phyloP scores from a whole-genome alignment of 2,329 filamentous ascomycete species.

The Pseudopyricularia cyperi region DNA sequence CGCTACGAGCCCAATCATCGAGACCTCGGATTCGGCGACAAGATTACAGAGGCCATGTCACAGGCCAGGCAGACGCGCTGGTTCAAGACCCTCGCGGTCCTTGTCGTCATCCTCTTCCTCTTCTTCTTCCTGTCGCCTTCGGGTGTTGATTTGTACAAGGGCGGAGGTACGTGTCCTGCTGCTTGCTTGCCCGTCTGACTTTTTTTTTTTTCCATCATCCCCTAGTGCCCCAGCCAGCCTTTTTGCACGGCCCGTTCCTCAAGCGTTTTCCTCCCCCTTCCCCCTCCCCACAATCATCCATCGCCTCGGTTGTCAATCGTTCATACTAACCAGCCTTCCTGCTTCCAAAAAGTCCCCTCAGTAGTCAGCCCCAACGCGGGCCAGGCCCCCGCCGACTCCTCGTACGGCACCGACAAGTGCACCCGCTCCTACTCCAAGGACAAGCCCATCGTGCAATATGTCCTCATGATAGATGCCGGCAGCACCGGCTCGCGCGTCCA shows the following conservation, averaged over 20 bases:
- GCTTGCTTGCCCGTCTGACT: background rate
- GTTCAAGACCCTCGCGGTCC: conserved; percentile 50
- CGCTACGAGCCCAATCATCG: conserved; percentile 39
- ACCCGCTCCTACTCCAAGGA: conserved; percentile 70
- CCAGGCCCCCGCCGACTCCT: conserved; percentile 44
- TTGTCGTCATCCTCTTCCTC: conserved; percentile 44
- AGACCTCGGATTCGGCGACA: conserved; percentile 35
- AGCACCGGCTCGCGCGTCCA: conserved; percentile 97
- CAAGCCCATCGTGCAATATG: conserved; percentile 94
- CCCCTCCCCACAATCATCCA: too few relatives aligned
- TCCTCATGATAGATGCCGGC: conserved; percentile 96
- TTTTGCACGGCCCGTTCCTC: background rate
- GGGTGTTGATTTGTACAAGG: conserved; percentile 38
- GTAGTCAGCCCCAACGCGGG: conserved; percentile 20
- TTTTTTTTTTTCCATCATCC: background rate
- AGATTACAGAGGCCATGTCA: conserved; percentile 43
- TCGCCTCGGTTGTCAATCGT: too few relatives aligned
- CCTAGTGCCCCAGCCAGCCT: background rate
- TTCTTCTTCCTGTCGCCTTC: conserved; percentile 52
- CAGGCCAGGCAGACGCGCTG: conserved; percentile 53
- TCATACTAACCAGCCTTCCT: too few relatives aligned
- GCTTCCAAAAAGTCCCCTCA: background rate
- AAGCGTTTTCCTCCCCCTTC: too few relatives aligned
- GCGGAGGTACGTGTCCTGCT: conserved; percentile 21
- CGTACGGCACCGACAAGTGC: conserved; percentile 61